These are phyloP conservation scores for Eutrema salsugineum DNA, from an alignment of 441 rosid species.

Conservation along the genomic window DNA sequence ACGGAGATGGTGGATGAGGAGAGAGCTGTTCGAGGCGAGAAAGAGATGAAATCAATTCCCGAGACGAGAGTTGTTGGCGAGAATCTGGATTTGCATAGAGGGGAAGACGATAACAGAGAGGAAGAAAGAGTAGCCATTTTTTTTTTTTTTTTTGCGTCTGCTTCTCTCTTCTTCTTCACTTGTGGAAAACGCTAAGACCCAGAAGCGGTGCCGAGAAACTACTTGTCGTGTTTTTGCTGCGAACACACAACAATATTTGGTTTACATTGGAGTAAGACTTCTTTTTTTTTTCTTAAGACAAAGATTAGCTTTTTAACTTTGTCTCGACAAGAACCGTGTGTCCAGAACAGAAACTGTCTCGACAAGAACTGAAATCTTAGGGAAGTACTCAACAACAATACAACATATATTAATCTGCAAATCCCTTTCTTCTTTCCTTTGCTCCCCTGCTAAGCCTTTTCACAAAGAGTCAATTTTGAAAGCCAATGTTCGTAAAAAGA, in stretches of 20 bases:
- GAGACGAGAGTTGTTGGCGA: conserved; percentile 26
- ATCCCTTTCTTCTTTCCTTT: neutral
- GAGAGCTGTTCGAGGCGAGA: conserved; percentile 31
- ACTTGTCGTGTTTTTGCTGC: conserved; percentile 2
- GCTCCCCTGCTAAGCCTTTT: too few species aligned
- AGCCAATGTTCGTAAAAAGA: neutral
- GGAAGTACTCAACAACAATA: too few species aligned
- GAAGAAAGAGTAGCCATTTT: conserved; percentile 46
- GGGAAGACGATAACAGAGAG: conserved; percentile 31
- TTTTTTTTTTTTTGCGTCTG: neutral
- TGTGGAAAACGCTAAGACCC: neutral
- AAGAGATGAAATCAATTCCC: conserved; percentile 33
- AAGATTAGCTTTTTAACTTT: neutral
- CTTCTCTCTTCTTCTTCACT: neutral
- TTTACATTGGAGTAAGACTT: neutral
- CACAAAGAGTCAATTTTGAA: too few species aligned
- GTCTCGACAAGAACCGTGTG: neutral
- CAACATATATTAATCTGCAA: neutral
- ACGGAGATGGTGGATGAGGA: conserved; percentile 18
- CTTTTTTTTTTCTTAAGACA: neutral
- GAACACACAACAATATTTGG: neutral
- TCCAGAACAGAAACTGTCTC: neutral
- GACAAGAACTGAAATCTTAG: neutral
- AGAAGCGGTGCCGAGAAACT: neutral
- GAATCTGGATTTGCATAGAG: conserved; percentile 18